Percentiles rank a stretch among this genome's conserved stretches.
Evolutionary conservation across 2,329 filamentous ascomycete genomes (phyloP).

Genomic region (Colletotrichum noveboracense): DNA sequence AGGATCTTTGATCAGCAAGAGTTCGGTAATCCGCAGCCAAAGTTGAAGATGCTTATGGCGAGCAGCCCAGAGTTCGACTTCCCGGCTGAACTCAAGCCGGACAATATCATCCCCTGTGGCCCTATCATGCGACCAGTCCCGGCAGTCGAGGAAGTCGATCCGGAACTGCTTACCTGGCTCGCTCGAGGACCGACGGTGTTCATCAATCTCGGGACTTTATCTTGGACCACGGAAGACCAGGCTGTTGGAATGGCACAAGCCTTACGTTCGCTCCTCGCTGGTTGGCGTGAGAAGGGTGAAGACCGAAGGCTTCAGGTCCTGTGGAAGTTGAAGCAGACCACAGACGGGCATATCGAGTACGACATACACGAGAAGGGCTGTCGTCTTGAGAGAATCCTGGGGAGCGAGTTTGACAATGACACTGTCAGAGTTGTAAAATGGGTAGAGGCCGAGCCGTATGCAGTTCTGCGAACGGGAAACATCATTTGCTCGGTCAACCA

Average conservation of each 20-base stretch:
- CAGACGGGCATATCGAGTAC: not conserved
- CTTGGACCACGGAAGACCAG: conserved; percentile 32
- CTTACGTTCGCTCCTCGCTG: conserved; percentile 36
- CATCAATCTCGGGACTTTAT: conserved; percentile 52
- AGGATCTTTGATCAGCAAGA: not conserved
- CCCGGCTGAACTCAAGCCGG: conserved; percentile 38
- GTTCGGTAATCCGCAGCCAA: not conserved
- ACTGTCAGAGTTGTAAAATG: conserved; percentile 43
- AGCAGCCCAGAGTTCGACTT: conserved; percentile 41
- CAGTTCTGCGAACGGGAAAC: conserved; percentile 39
- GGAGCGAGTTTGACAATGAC: conserved; percentile 20
- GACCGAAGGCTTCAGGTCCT: conserved; percentile 28
- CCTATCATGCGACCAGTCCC: conserved; percentile 45
- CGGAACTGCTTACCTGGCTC: conserved; percentile 49
- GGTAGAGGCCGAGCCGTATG: conserved; percentile 41
- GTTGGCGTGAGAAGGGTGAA: not conserved
- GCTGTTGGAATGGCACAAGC: conserved; percentile 43
- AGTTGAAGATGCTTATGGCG: conserved; percentile 27
- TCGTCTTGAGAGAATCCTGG: not conserved
- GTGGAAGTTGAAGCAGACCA: conserved; percentile 35
- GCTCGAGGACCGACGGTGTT: conserved; percentile 45
- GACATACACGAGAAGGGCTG: not conserved
- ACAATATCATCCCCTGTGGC: conserved; percentile 48
- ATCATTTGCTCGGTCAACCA: conserved; percentile 48
- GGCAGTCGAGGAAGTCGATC: conserved; percentile 39